Conservation (phyloP, 306 rosid species). For the Ziziphus jujuba region DNA sequence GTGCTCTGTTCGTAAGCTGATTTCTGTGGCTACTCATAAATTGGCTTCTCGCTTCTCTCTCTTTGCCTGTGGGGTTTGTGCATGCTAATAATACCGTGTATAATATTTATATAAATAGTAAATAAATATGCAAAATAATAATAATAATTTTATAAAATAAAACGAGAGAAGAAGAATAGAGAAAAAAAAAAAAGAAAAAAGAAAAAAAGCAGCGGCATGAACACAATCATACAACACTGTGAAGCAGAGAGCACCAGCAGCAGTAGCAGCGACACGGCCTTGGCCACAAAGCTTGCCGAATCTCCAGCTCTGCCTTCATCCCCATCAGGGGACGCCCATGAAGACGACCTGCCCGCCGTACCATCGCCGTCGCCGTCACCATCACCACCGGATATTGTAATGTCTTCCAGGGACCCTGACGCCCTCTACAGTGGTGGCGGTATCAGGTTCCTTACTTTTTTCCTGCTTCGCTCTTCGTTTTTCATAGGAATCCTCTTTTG, state of each 20-base stretch:
- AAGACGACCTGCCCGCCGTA: constrained; percentile 1
- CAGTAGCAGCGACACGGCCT: background rate
- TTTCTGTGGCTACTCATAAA: no score
- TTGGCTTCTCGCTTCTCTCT: no score
- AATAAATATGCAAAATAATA: no score
- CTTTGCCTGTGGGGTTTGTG: background rate
- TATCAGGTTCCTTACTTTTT: constrained; percentile 43
- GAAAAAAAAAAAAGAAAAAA: background rate
- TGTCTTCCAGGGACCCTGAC: constrained; percentile 58
- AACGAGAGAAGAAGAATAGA: background rate
- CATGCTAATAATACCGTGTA: no score
- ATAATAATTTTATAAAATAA: background rate
- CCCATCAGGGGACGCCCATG: constrained; percentile 10
- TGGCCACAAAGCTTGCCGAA: no score
- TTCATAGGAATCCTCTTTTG: background rate
- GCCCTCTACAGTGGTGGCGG: constrained; percentile 83
- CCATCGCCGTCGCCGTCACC: constrained; percentile 28
- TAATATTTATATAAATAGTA: no score
- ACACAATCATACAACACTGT: background rate
- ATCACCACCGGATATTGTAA: constrained; percentile 32
- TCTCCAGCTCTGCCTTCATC: constrained; percentile 8
- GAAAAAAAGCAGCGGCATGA: background rate
- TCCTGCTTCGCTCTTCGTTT: background rate
- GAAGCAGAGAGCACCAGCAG: constrained; percentile 3
- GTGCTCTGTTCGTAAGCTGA: no score